phyloP scores from a whole-genome alignment of 805 yeast genomes.

The Nakazawaea pomicola region DNA sequence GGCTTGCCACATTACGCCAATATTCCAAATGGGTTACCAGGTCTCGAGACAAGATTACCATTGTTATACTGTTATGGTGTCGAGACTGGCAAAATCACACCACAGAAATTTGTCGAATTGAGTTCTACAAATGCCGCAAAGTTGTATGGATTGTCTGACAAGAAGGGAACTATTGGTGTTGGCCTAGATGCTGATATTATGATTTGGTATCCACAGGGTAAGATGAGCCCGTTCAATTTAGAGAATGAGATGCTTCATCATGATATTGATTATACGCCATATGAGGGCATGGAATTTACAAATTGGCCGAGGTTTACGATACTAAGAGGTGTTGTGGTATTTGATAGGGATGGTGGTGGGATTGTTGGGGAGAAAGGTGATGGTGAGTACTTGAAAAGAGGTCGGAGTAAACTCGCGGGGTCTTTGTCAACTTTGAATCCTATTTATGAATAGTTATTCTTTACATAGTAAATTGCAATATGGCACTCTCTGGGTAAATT shows the following conservation, averaged over 20 bases:
- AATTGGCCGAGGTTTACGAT: conserved; percentile 45
- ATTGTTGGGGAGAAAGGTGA: conserved; percentile 15
- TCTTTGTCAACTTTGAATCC: conserved; percentile 20
- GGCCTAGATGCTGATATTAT: conserved; percentile 46
- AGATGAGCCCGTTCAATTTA: conserved; percentile 22
- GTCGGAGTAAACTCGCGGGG: conserved; percentile 18
- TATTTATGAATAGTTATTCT: conserved; percentile 13
- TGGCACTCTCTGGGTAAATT: no score
- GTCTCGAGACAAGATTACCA: conserved; percentile 43
- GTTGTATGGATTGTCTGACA: conserved; percentile 35
- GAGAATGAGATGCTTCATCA: conserved; percentile 30
- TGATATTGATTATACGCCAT: conserved; percentile 34
- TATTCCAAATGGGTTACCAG: conserved; percentile 46
- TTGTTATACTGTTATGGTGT: conserved; percentile 39
- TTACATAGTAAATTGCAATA: no score
- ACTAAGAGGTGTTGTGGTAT: conserved; percentile 31
- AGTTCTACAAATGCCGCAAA: conserved; percentile 42
- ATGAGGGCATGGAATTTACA: conserved; percentile 17
- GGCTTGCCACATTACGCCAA: conserved; percentile 36
- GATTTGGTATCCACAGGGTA: conserved; percentile 39
- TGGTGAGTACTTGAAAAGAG: conserved; percentile 26
- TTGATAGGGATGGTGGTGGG: conserved; percentile 24
- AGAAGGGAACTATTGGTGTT: conserved; percentile 38
- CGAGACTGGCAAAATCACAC: conserved; percentile 32
- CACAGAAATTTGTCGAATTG: conserved; percentile 39